phyloP scores from a whole-genome alignment of 2,329 filamentous ascomycete genomes.

The Pestalotiopsis fici region DNA sequence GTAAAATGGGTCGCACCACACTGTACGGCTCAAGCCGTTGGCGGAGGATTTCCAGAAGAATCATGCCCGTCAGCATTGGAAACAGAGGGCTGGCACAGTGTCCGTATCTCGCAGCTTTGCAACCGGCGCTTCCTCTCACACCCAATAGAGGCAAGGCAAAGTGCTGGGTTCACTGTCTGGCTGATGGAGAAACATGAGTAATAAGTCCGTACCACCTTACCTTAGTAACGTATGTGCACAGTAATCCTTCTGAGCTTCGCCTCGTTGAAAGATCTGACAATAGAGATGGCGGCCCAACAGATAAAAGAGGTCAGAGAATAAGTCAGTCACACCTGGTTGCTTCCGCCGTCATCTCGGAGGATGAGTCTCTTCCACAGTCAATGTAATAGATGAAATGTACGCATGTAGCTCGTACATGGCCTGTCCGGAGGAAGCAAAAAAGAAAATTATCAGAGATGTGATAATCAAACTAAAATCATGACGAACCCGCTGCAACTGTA shows the following conservation, averaged over 20 bases:
- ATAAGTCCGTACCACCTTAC: not conserved
- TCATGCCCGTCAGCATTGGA: not conserved
- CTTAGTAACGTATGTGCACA: not conserved
- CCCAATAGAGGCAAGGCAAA: not conserved
- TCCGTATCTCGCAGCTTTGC: not conserved
- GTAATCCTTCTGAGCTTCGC: not conserved
- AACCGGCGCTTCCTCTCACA: not conserved
- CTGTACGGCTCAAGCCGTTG: not conserved
- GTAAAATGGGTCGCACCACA: not conserved
- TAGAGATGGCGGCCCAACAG: not conserved
- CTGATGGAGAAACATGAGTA: not conserved
- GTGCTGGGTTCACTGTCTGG: not conserved
- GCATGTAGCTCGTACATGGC: not conserved
- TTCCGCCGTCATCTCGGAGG: not conserved
- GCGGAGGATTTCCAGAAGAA: not conserved
- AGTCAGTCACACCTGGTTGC: not conserved
- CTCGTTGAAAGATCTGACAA: not conserved
- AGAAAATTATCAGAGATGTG: slow-evolving; percentile 8
- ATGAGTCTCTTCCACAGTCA: not conserved
- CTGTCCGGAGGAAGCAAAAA: not conserved
- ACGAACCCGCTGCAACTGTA: slow-evolving; percentile 6
- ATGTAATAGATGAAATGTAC: not conserved
- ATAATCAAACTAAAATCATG: slow-evolving; percentile 10
- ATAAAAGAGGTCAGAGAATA: not conserved
- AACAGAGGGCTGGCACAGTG: not conserved